Percentiles rank a stretch among this genome's conserved stretches.
phyloP scores from a whole-genome alignment of 1,139 yeast species.

The Nadsonia commutata region DNA sequence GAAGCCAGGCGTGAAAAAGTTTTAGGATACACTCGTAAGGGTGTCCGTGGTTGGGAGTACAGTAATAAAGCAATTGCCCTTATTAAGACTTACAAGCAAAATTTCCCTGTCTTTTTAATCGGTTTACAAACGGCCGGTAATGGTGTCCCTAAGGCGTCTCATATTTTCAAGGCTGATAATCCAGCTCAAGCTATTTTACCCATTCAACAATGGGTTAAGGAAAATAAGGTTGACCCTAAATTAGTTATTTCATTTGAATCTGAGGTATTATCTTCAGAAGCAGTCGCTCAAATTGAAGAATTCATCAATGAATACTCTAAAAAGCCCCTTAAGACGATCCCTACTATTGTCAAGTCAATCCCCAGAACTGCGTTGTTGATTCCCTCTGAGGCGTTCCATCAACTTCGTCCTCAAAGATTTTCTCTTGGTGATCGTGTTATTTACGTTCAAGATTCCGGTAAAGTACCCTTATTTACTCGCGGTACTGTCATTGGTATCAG shows the following conservation, averaged over 20 bases:
- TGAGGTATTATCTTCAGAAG: slow-evolving; percentile 57
- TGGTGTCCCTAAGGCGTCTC: slow-evolving; percentile 27
- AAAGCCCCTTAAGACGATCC: slow-evolving; percentile 14
- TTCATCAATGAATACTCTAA: slow-evolving; percentile 32
- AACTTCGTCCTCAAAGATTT: slow-evolving; percentile 63
- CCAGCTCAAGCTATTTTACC: slow-evolving; percentile 26
- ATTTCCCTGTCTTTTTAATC: slow-evolving; percentile 48
- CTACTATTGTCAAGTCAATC: slow-evolving; percentile 59
- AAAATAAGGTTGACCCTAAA: slow-evolving; percentile 30
- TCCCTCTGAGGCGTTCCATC: slow-evolving; percentile 58
- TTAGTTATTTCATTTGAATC: slow-evolving; percentile 65
- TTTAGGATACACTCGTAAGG: slow-evolving; percentile 66
- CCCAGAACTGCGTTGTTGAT: slow-evolving; percentile 75
- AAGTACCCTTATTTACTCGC: slow-evolving; percentile 72
- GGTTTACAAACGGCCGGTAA: slow-evolving; percentile 23
- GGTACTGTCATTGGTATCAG: slow-evolving; percentile 85
- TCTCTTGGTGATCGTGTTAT: slow-evolving; percentile 81
- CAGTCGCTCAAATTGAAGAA: slow-evolving; percentile 55
- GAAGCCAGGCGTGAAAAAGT: slow-evolving; percentile 72
- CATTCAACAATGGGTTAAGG: slow-evolving; percentile 30
- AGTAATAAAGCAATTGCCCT: slow-evolving; percentile 61
- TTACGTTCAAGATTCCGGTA: slow-evolving; percentile 76
- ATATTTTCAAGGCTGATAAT: slow-evolving; percentile 16
- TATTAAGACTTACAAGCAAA: slow-evolving; percentile 42
- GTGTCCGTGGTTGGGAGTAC: slow-evolving; percentile 67